Percentiles rank a stretch among this genome's conserved stretches.
Conservation (phyloP, 2,329 filamentous ascomycete genomes). For the Ceratocystis ficicola region DNA sequence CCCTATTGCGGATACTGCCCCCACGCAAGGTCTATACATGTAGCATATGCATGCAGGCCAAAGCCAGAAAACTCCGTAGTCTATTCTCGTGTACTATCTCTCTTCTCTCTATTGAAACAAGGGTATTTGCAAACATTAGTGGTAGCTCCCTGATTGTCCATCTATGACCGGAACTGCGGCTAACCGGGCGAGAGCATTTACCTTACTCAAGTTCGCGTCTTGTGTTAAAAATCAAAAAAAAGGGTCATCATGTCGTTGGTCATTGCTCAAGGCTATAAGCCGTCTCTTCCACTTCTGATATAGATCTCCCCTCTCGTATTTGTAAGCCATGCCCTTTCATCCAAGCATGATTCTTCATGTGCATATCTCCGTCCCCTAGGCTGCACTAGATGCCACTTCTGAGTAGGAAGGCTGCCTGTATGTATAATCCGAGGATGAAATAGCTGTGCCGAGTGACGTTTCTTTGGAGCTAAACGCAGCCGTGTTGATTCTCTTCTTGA, state of each 20-base stretch:
- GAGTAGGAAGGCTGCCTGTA: constrained; percentile 10
- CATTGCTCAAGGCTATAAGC: background rate
- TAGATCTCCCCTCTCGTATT: background rate
- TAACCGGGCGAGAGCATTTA: background rate
- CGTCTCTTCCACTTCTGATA: background rate
- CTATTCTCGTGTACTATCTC: background rate
- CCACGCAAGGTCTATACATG: background rate
- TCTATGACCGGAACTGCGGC: background rate
- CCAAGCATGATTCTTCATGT: background rate
- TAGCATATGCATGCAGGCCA: background rate
- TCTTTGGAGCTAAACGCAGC: constrained; percentile 9
- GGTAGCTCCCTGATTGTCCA: background rate
- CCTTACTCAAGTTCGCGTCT: background rate
- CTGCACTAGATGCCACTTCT: constrained; percentile 4
- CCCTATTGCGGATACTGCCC: too few relatives aligned
- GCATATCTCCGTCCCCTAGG: background rate
- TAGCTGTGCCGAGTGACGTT: constrained; percentile 11
- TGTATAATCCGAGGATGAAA: constrained; percentile 14
- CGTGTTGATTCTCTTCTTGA: background rate
- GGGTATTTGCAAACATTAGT: background rate
- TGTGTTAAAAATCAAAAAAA: background rate
- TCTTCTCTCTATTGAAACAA: background rate
- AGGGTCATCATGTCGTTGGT: background rate
- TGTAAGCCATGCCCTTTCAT: background rate
- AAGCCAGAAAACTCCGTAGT: constrained; percentile 4